phyloP scores from a whole-genome alignment of 441 rosid species.

The Eutrema salsugineum region DNA sequence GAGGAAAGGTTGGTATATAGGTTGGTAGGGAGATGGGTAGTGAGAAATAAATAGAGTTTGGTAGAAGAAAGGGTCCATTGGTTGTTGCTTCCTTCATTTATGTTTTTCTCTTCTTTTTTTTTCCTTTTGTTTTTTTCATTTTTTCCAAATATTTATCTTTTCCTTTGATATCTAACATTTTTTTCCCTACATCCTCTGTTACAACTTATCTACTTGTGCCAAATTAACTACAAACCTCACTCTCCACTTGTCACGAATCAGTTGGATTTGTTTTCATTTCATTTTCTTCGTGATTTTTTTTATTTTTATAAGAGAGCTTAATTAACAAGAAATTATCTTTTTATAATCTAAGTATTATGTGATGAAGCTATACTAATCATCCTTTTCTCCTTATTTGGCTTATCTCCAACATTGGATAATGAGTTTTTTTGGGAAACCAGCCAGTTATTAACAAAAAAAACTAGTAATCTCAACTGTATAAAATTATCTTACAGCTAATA shows the following conservation, averaged over 20 bases:
- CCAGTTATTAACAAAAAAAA: background rate
- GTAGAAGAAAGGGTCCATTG: constrained; percentile 36
- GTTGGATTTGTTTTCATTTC: background rate
- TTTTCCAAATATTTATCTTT: no score
- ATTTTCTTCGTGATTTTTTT: background rate
- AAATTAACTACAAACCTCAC: constrained; percentile 6
- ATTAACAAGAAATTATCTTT: background rate
- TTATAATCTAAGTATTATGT: constrained; percentile 15
- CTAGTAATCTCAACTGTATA: background rate
- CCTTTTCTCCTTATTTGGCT: constrained; percentile 5
- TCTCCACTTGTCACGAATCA: constrained; percentile 2
- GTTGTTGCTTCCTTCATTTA: constrained; percentile 37
- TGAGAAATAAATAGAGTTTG: constrained; percentile 34
- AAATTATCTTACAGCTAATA: background rate
- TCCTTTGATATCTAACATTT: constrained; percentile 8
- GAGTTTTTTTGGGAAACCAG: background rate
- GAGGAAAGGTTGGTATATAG: constrained; percentile 35
- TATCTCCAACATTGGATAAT: constrained; percentile 18
- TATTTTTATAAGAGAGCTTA: background rate
- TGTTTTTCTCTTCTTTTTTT: background rate
- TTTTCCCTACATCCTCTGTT: constrained; percentile 1
- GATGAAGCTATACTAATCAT: background rate
- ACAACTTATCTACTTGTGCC: constrained; percentile 9
- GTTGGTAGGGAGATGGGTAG: constrained; percentile 37
- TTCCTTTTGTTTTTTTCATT: no score